Base-by-base conservation (phyloP, 1,284 basidiomycete species). In the Thecaphora thlaspeos region DNA sequence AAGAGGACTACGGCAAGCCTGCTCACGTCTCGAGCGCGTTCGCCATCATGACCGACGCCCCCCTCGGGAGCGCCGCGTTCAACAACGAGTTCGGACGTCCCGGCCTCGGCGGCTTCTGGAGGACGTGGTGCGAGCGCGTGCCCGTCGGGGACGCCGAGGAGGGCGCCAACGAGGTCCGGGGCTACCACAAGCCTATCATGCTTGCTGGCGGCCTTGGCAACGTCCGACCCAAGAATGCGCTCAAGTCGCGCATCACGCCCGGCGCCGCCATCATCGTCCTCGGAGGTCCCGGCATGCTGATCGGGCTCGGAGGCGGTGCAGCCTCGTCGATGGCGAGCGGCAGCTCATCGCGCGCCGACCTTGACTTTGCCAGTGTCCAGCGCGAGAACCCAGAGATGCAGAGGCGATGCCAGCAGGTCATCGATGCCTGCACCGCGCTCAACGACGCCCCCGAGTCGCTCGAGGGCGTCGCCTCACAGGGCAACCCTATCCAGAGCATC, bases 161-260 rank as follows among this genome's bases (percentile, higher is more conserved):
- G 28, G 61, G 55, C 43, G 32, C 41, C 5, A 34, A 39, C 43
- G 87, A 92, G 75, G 82, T 93, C n/a, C 83, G 92, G 53, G 94
- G 94, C 0, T 99, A 96, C 81, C 95, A 98, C 81, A 99, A 99
- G 79, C 94, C 94, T 15, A 96, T 99, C 81, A 99, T 99, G 95
- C 88, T 98, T 63, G 95, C 95, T 17, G 94, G 94, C 44, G 94
- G 94, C 38, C 85, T 94, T 55, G 94, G 94, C 10, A 96, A 90
- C 72, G 93, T 98, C 36, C 84, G 74, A 17, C 74, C 74, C 42
- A 54, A 69, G 48, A 68, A 73, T 49, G 69, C 71, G 12, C 65
- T 70, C 61, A 77, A 77, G 48, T 69, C 65, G 38, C 47, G 52
- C 38, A 77, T 77, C 59, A 57, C 67, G 26, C 61, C 65, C 8